phyloP scores from a whole-genome alignment of 169 alveolate genomes.

The Plasmodium fragile region DNA sequence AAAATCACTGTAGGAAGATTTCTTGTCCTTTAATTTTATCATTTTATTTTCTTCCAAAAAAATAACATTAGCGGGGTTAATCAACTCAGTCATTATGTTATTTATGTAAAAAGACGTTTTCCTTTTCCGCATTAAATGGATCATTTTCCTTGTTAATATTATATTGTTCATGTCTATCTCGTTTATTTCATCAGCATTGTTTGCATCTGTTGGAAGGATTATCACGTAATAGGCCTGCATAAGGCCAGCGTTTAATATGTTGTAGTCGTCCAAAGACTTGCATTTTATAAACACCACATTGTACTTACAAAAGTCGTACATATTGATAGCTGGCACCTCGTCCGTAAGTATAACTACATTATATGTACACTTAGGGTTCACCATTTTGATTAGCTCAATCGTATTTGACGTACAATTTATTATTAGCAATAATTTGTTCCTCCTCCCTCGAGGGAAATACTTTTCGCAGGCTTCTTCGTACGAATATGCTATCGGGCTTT shows the following conservation, averaged over 20 bases:
- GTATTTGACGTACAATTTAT: conserved; percentile 44
- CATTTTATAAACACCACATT: conserved; percentile 66
- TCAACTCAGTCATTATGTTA: conserved; percentile 70
- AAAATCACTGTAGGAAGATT: conserved; percentile 71
- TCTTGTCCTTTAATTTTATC: conserved; percentile 66
- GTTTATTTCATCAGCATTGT: conserved; percentile 38
- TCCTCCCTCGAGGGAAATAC: conserved; percentile 19
- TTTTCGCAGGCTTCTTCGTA: conserved; percentile 62
- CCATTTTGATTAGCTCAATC: conserved; percentile 34
- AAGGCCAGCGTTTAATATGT: conserved; percentile 60
- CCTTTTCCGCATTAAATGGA: conserved; percentile 31
- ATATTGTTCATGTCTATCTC: conserved; percentile 72
- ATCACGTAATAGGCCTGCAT: conserved; percentile 44
- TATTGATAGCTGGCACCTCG: conserved; percentile 50
- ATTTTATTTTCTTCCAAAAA: conserved; percentile 74
- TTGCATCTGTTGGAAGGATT: conserved; percentile 45
- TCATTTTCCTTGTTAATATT: conserved; percentile 61
- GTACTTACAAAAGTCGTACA: conserved; percentile 22
- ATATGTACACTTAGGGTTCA: conserved; percentile 33
- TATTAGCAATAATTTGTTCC: conserved; percentile 45
- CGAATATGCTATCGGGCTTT: conserved; percentile 15
- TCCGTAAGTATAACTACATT: conserved; percentile 52
- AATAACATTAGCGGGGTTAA: conserved; percentile 63
- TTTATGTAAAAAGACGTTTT: conserved; percentile 43
- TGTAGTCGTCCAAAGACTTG: conserved; percentile 59